Evolutionary conservation across 169 alveolate genomes (phyloP).

Genomic region (Theileria equi): DNA sequence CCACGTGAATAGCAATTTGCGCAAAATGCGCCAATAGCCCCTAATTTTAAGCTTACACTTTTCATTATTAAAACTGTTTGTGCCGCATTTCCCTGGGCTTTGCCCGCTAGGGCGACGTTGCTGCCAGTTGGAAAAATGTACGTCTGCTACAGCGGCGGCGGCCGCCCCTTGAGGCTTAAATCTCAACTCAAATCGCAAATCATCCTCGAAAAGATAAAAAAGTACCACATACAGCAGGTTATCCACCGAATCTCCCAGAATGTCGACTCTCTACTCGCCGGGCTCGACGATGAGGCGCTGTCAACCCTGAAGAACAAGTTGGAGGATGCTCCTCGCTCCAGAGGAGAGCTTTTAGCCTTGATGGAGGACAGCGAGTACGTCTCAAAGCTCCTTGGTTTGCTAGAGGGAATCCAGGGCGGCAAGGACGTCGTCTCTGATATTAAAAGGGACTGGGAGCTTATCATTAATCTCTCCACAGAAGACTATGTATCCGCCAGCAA

Average conservation of each 20-base stretch:
- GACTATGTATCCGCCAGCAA: not conserved
- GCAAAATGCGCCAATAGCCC: no score
- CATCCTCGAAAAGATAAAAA: not conserved
- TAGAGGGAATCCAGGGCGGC: no score
- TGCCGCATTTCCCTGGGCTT: no score
- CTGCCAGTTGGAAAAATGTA: no score
- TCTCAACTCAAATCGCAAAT: constrained; percentile 4
- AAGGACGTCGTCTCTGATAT: no score
- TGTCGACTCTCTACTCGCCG: not conserved
- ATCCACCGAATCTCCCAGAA: not conserved
- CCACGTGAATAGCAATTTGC: no score
- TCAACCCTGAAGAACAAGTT: not conserved
- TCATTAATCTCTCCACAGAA: not conserved
- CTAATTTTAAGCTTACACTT: no score
- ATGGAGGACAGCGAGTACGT: no score
- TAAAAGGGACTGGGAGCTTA: not conserved
- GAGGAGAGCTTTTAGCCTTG: not conserved
- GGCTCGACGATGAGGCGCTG: not conserved
- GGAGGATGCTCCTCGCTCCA: not conserved
- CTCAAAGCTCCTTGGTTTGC: no score
- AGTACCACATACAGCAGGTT: constrained; percentile 6
- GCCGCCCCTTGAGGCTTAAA: constrained; percentile 11
- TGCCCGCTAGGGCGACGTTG: no score
- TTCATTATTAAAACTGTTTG: no score
- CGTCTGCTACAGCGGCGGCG: not conserved